These are phyloP conservation scores for Trametes versicolor DNA, from an alignment of 1,284 basidiomycete genomes.

Conservation along the genomic window DNA sequence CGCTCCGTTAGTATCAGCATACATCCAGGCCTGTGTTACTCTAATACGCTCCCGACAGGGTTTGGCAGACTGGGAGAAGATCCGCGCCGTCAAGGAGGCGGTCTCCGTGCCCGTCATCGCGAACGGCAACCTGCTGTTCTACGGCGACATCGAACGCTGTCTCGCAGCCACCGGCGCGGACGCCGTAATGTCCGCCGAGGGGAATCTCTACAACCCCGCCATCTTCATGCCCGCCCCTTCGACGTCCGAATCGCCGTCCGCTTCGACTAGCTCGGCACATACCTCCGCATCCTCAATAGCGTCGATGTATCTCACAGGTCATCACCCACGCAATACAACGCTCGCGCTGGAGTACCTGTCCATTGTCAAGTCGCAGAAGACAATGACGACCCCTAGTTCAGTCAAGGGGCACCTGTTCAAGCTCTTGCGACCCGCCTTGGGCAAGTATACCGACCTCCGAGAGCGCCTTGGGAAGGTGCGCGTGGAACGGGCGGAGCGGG, in stretches of 20 bases:
- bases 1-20: constrained; percentile 56
- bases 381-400: constrained; percentile 77
- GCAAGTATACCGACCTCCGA: constrained; percentile 76
- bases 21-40: background rate
- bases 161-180: constrained; percentile 87
- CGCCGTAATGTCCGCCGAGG: constrained; percentile 96
- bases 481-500: constrained; percentile 45
- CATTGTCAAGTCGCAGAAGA: constrained; percentile 80
- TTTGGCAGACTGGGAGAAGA: constrained; percentile 49
- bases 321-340: constrained; percentile 68
- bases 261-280: constrained; percentile 35
- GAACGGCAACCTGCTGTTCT: constrained; percentile 95
- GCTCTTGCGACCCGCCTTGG: constrained; percentile 84
- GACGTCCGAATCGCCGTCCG: constrained; percentile 28
- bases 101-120: constrained; percentile 95
- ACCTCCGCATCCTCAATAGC: constrained; percentile 43
- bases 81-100: constrained; percentile 59
- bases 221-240: constrained; percentile 62
- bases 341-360: constrained; percentile 90
- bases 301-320: constrained; percentile 48
- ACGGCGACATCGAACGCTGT: constrained; percentile 83
- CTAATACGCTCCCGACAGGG: constrained; percentile 52
- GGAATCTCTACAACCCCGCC: constrained; percentile 93
- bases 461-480: constrained; percentile 70
- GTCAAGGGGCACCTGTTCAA: constrained; percentile 96